Percentiles rank a stretch among this genome's conserved stretches.
Conservation (phyloP, 768 basidiomycete species). For the Suillus discolor region DNA sequence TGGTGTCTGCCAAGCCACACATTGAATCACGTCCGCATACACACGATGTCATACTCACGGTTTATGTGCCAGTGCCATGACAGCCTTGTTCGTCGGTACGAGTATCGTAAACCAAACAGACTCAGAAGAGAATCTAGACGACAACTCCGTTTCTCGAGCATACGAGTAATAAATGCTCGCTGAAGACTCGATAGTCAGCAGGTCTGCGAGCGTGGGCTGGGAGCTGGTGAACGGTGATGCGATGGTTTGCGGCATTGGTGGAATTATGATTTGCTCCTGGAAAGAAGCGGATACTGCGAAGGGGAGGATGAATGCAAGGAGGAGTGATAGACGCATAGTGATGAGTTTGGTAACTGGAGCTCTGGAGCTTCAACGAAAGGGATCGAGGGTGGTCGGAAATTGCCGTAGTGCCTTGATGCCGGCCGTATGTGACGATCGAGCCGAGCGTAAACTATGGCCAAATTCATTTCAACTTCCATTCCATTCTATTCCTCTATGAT, state of each 20-base stretch:
- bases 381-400: not conserved
- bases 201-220: slow-evolving; percentile 67
- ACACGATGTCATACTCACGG: slow-evolving; percentile 58
- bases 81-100: slow-evolving; percentile 86
- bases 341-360: not conserved
- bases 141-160: slow-evolving; percentile 70
- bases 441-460: too few species aligned
- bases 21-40: not conserved
- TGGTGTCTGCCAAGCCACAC: slow-evolving; percentile 52
- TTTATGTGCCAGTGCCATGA: slow-evolving; percentile 78
- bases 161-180: slow-evolving; percentile 86
- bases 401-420: not conserved
- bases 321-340: slow-evolving; percentile 18
- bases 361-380: not conserved
- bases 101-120: slow-evolving; percentile 56
- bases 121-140: slow-evolving; percentile 43
- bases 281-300: slow-evolving; percentile 32
- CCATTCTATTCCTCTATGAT: not conserved
- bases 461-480: too few species aligned
- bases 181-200: slow-evolving; percentile 74
- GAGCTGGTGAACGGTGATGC: slow-evolving; percentile 42
- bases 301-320: slow-evolving; percentile 32
- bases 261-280: slow-evolving; percentile 29
- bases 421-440: too few species aligned
- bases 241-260: slow-evolving; percentile 20